phyloP scores from a whole-genome alignment of 2,329 filamentous ascomycete genomes.

The Diaporthe sp. region DNA sequence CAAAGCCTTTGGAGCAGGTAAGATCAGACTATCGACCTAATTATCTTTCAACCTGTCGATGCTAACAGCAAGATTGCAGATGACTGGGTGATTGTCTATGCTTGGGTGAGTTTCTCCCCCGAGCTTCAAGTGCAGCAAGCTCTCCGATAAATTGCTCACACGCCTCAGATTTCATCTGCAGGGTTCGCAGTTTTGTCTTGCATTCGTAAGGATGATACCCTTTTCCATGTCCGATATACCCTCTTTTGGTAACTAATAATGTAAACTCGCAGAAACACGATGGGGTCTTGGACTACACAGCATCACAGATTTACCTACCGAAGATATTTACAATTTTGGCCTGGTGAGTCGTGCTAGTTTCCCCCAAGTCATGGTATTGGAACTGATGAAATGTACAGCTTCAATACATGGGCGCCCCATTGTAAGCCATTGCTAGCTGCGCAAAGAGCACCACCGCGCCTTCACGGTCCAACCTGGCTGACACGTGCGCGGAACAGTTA shows the following conservation, averaged over 20 bases:
- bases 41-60: not conserved
- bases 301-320: conserved; percentile 53
- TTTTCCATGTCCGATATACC: not conserved
- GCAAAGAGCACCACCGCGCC: too few relatives aligned
- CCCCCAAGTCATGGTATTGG: not conserved
- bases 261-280: conserved; percentile 55
- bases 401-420: conserved; percentile 59
- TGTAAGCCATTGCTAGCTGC: conserved; percentile 48
- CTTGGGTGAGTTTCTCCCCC: conserved; percentile 47
- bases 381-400: conserved; percentile 44
- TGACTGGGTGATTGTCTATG: conserved; percentile 50
- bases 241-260: not conserved
- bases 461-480: not conserved
- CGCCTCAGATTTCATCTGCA: conserved; percentile 48
- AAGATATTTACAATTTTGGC: conserved; percentile 57
- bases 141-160: conserved; percentile 1
- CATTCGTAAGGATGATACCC: conserved; percentile 51
- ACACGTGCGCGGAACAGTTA: conserved; percentile 49
- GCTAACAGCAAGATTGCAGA: conserved; percentile 42
- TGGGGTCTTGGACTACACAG: conserved; percentile 57
- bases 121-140: not conserved
- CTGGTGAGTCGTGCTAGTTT: conserved; percentile 47
- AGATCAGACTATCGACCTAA: conserved; percentile 3
- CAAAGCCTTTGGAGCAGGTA: conserved; percentile 54
- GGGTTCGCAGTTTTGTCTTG: conserved; percentile 54